Evolutionary conservation across 768 basidiomycete genomes (phyloP).

Genomic region (Naematelia encephala): DNA sequence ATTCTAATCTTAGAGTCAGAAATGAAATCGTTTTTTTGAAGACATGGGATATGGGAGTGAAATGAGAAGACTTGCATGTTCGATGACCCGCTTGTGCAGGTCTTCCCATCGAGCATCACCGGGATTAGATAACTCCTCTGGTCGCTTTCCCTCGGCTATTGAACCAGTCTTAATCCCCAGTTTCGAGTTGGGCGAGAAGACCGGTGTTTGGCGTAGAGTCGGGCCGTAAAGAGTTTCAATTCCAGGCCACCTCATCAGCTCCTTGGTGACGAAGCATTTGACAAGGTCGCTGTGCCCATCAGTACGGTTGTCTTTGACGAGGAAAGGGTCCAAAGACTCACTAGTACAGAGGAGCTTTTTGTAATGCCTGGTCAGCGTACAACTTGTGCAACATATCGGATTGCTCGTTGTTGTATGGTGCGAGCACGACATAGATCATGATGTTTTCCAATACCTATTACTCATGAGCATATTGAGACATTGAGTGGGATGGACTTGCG

Average conservation of each 20-base stretch:
- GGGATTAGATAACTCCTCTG: constrained; percentile 40
- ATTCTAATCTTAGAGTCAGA: constrained; percentile 61
- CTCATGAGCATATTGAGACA: too few species aligned
- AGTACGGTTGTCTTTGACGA: too few species aligned
- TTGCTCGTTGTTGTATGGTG: constrained; percentile 94
- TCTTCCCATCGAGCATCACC: constrained; percentile 82
- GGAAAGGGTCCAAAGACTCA: too few species aligned
- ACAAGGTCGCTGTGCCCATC: constrained; percentile 85
- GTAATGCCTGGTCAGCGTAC: constrained; percentile 70
- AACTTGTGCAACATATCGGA: constrained; percentile 92
- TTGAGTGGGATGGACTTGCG: too few species aligned
- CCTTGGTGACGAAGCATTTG: constrained; percentile 87
- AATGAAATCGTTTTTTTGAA: not conserved
- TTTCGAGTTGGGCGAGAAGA: constrained; percentile 62
- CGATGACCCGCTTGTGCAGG: constrained; percentile 89
- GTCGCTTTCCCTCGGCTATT: constrained; percentile 36
- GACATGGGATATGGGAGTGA: not conserved
- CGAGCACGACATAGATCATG: constrained; percentile 87
- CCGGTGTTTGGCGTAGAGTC: constrained; percentile 71
- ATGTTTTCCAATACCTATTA: constrained; percentile 86
- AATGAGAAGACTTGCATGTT: constrained; percentile 67
- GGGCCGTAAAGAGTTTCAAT: constrained; percentile 84
- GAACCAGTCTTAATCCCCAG: constrained; percentile 45
- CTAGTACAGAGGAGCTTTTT: constrained; percentile 81
- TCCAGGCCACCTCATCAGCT: constrained; percentile 95